A percentile compares a stretch with the other conserved stretches of the same genome.
Conservation (phyloP, 192 early-diverging fungal genomes). For the Backusella morwellensis region DNA sequence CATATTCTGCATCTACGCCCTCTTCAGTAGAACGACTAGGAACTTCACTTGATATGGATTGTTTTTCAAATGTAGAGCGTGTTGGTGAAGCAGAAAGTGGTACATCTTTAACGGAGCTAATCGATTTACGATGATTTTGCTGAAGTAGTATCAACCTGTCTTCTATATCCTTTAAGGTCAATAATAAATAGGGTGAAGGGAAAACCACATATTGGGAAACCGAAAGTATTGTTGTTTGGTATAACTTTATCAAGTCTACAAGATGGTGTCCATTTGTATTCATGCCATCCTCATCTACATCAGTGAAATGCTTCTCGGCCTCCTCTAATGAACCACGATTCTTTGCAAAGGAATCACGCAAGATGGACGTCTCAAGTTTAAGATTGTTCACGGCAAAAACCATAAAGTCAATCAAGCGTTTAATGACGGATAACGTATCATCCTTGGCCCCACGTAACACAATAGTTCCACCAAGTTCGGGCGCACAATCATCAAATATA, state of each 20-base stretch:
- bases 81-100: constrained; percentile 15
- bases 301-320: not conserved
- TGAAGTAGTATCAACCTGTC: constrained; percentile 38
- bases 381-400: constrained; percentile 87
- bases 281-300: constrained; percentile 26
- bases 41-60: constrained; percentile 10
- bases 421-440: constrained; percentile 67
- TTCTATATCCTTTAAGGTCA: constrained; percentile 60
- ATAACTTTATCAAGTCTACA: constrained; percentile 47
- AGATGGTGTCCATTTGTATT: constrained; percentile 24
- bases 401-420: constrained; percentile 80
- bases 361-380: constrained; percentile 78
- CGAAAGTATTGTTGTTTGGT: constrained; percentile 76
- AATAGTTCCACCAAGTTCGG: constrained; percentile 80
- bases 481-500: constrained; percentile 83
- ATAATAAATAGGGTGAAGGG: constrained; percentile 81
- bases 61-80: constrained; percentile 24
- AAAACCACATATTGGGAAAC: constrained; percentile 87
- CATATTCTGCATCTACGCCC: constrained; percentile 37
- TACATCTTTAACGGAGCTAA: not conserved
- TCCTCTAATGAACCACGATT: constrained; percentile 16
- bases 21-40: not conserved
- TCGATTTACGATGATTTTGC: constrained; percentile 15
- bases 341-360: constrained; percentile 71
- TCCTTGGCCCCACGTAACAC: constrained; percentile 83